Evolutionary conservation across 371 early-diverging fungal genomes (phyloP).

Genomic region (Mucor saturninus): DNA sequence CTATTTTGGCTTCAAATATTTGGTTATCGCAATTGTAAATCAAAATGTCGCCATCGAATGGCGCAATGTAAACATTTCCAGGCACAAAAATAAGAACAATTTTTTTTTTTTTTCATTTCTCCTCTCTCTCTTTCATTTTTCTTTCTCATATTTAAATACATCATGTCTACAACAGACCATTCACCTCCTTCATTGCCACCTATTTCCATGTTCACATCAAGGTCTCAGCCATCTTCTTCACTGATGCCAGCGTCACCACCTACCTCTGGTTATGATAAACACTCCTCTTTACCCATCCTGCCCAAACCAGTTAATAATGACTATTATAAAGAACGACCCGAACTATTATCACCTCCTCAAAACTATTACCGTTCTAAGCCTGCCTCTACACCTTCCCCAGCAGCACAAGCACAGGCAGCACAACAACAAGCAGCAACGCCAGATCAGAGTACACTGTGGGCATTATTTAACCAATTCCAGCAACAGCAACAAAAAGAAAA

Average conservation of each 20-base stretch:
- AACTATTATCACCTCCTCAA: constrained; percentile 13
- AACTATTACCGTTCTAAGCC: background rate
- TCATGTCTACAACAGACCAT: background rate
- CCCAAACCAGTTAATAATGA: constrained; percentile 19
- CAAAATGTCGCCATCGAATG: constrained; percentile 36
- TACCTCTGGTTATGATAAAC: constrained; percentile 12
- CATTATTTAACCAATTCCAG: constrained; percentile 19
- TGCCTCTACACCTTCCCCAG: constrained; percentile 1
- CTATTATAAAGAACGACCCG: constrained; percentile 5
- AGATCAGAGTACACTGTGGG: constrained; percentile 25
- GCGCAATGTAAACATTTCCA: constrained; percentile 25
- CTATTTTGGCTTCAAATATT: constrained; percentile 6
- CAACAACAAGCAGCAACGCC: constrained; percentile 1
- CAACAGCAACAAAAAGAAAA: constrained; percentile 10
- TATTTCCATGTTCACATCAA: constrained; percentile 24
- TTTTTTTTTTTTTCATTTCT: constrained; percentile 6
- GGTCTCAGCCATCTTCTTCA: constrained; percentile 8
- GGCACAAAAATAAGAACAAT: constrained; percentile 9
- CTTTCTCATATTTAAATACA: background rate
- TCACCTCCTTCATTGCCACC: constrained; percentile 18
- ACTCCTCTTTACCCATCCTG: constrained; percentile 19
- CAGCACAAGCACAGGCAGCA: constrained; percentile 1
- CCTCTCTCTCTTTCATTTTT: background rate
- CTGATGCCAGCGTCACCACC: constrained; percentile 29
- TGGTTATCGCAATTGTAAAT: constrained; percentile 28